Conservation (phyloP, 306 rosid genomes). For the Comarum palustre region DNA sequence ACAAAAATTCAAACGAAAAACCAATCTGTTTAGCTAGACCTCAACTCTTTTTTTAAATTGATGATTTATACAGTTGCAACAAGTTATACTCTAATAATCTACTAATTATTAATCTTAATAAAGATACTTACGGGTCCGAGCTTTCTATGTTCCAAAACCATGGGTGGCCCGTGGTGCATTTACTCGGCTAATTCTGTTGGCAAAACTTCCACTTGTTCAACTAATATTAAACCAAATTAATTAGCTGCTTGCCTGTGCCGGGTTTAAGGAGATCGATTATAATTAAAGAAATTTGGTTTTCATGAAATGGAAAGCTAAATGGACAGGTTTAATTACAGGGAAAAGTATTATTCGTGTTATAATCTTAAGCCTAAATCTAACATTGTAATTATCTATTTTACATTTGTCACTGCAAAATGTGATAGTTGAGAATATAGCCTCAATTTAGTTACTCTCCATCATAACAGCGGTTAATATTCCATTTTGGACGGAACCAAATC, state of each 20-base stretch:
- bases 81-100: neutral
- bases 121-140: neutral
- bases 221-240: neutral
- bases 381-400: neutral
- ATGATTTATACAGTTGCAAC: neutral
- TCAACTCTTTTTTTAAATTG: too few species aligned
- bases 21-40: too few species aligned
- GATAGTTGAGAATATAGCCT: neutral
- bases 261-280: neutral
- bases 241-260: neutral
- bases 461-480: neutral
- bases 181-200: conserved; percentile 14
- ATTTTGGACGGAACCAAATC: too few species aligned
- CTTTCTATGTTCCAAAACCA: conserved; percentile 18
- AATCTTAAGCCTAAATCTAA: neutral
- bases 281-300: neutral
- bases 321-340: too few species aligned
- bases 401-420: neutral
- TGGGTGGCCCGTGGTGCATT: conserved; percentile 18
- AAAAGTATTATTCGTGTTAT: neutral
- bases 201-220: conserved; percentile 13
- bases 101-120: neutral
- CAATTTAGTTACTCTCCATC: neutral
- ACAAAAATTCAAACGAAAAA: too few species aligned
- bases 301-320: neutral